Evolutionary conservation across 2,329 filamentous ascomycete genomes (phyloP).

Genomic region (Calonectria montana): DNA sequence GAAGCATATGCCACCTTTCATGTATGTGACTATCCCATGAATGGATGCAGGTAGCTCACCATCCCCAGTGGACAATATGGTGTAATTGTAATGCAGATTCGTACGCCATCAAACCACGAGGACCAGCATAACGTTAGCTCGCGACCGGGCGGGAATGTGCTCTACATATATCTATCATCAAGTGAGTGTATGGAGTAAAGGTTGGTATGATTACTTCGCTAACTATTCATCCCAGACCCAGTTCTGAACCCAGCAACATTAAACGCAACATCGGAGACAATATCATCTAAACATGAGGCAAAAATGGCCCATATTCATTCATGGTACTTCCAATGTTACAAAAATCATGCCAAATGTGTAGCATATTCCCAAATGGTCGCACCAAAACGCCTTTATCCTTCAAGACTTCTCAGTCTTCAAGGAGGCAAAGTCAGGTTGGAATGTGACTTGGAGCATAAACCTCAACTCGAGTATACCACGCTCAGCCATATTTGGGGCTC

Average conservation of each 20-base stretch:
- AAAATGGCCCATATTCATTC: not conserved
- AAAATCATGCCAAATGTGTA: conserved; percentile 8
- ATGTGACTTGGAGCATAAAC: not conserved
- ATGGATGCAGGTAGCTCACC: not conserved
- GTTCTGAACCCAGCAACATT: not conserved
- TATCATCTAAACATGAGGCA: conserved; percentile 10
- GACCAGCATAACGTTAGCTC: not conserved
- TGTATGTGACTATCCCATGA: not conserved
- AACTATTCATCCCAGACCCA: not conserved
- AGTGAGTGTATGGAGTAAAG: not conserved
- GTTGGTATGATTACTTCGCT: not conserved
- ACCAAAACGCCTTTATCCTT: not conserved
- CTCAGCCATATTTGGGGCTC: conserved; percentile 24
- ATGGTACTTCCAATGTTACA: not conserved
- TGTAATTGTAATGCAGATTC: not conserved
- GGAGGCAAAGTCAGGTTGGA: conserved; percentile 14
- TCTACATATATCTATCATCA: conserved; percentile 17
- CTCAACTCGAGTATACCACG: conserved; percentile 3
- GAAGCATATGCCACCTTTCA: not conserved
- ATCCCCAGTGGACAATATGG: not conserved
- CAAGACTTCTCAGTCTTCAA: conserved; percentile 7
- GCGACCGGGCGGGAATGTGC: not conserved
- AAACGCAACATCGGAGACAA: not conserved
- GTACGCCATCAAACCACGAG: not conserved
- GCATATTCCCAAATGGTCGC: conserved; percentile 11